Evolutionary conservation across 495 filamentous ascomycete species (phyloP), one percentile per base, ranked within the genome.

Genomic region (Daldinia bambusicola): DNA sequence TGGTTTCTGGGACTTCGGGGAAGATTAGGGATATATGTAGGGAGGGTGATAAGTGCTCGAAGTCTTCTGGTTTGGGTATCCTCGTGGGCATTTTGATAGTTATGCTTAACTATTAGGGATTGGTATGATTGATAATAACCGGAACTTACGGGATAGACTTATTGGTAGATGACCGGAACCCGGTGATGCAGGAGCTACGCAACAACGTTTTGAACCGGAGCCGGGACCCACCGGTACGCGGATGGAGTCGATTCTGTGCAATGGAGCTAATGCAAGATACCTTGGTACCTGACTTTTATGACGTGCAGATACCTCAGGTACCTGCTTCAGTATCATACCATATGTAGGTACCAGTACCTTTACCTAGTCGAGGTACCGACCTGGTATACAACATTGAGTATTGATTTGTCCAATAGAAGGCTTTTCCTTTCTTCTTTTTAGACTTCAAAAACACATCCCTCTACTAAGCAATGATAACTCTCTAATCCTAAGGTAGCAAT

Each of bases 1-100:
- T 82, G 0, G 80, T 79, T 56, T 84, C 83, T 6, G 75, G 79
- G 1, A 83, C 77, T 18, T 75, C 37, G 13, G 83, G 81, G 72
- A 74, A 80, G 41, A 70, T 55, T 9, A 83, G 71, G 6, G 74
- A 66, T 51, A 78, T 30, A 30, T 76, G 71, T 37, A 83, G 59
- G 0, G 63, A 60, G 48, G 75, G 63, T 36, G 57, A 37, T 55
- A 83, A 64, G 50, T 78, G 55, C 41, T 66, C 14, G 58, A 82
- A 83, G 67, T 82, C 80, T 9, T 76, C 61, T 10, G 61, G 61
- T 22, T 77, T 77, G 43, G 82, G 82, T 62, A 80, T 75, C 60
- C 80, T 76, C 3, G 79, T 78, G 41, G 77, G 77, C 77, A 78
- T 79, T 37, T 48, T 37, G 45, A 6, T 50, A 16, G 4, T 31